Conservation (phyloP, 495 filamentous ascomycete species). For the Neurospora sp. region DNA sequence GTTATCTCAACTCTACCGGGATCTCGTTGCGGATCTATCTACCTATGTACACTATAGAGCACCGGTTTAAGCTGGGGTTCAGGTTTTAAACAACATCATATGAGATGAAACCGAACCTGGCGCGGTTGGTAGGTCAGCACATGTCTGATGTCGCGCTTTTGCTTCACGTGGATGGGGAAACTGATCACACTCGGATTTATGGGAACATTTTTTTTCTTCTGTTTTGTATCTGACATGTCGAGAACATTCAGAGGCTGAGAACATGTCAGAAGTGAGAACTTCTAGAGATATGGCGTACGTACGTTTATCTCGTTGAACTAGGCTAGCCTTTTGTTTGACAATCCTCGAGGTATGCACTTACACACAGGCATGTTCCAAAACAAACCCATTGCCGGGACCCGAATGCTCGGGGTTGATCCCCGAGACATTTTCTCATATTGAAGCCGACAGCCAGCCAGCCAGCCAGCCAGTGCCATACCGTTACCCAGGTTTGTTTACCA, state of each 20-base stretch:
- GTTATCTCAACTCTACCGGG: not conserved
- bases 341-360: not conserved
- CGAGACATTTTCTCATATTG: no score
- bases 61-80: not conserved
- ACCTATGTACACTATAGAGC: not conserved
- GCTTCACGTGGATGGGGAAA: not conserved
- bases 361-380: not conserved
- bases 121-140: not conserved
- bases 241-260: not conserved
- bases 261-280: not conserved
- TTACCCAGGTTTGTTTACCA: not conserved
- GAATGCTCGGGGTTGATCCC: not conserved
- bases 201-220: not conserved
- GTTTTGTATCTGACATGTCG: not conserved
- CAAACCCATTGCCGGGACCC: not conserved
- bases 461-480: no score
- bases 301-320: not conserved
- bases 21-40: not conserved
- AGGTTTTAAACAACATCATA: not conserved
- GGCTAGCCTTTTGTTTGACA: not conserved
- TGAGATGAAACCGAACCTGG: not conserved
- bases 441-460: no score
- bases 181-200: not conserved
- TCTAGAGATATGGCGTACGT: not conserved
- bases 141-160: not conserved